These are phyloP conservation scores for Suhomyces atakaporum DNA, from an alignment of 1,139 yeast species.

Conservation along the genomic window DNA sequence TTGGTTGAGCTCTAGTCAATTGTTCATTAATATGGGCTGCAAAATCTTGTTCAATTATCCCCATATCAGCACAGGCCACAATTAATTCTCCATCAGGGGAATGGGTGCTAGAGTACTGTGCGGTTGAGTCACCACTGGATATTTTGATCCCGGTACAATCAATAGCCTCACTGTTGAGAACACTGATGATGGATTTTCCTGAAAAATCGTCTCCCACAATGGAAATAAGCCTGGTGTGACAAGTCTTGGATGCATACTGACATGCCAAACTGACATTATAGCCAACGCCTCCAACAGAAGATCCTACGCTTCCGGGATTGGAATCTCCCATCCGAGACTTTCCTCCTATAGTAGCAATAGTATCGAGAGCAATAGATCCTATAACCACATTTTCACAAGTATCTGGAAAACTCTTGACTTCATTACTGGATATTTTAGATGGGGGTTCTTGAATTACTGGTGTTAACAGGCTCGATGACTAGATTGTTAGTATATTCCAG, in stretches of 20 bases:
- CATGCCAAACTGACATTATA: slow-evolving; percentile 69
- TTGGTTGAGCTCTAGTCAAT: slow-evolving; percentile 37
- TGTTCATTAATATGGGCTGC: slow-evolving; percentile 39
- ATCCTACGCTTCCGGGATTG: slow-evolving; percentile 62
- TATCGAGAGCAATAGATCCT: slow-evolving; percentile 80
- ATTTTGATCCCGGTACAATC: slow-evolving; percentile 45
- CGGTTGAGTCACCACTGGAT: slow-evolving; percentile 41
- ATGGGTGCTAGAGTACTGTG: slow-evolving; percentile 75
- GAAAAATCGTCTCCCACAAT: slow-evolving; percentile 60
- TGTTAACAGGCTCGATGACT: background rate
- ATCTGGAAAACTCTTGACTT: background rate
- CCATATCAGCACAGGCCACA: slow-evolving; percentile 87
- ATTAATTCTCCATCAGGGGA: slow-evolving; percentile 61
- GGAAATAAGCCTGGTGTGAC: slow-evolving; percentile 50
- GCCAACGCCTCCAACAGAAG: slow-evolving; percentile 83
- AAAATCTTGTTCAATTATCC: slow-evolving; percentile 54
- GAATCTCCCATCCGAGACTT: slow-evolving; percentile 56
- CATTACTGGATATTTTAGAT: too few species aligned
- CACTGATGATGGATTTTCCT: slow-evolving; percentile 43
- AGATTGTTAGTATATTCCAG: slow-evolving; percentile 1
- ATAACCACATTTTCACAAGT: slow-evolving; percentile 45
- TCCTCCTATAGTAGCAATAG: slow-evolving; percentile 48
- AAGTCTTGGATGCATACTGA: slow-evolving; percentile 20
- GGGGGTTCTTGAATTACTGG: background rate
- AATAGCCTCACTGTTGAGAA: slow-evolving; percentile 27